These are phyloP conservation scores for Aspergillus proliferans DNA, from an alignment of 2,329 filamentous ascomycete genomes.

Conservation along the genomic window DNA sequence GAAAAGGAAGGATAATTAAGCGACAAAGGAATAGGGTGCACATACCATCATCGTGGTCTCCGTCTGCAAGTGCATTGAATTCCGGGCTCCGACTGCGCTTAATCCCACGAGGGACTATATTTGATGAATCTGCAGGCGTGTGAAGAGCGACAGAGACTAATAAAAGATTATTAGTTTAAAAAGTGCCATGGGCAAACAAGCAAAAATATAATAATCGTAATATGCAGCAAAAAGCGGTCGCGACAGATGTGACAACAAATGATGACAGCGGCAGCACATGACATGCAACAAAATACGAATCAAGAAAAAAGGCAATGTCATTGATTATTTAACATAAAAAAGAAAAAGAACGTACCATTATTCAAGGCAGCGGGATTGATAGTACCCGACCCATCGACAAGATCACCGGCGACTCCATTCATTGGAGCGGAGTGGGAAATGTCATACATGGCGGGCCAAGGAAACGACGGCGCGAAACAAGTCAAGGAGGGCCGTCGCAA, in stretches of 20 bases:
- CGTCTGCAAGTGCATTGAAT: slow-evolving; percentile 52
- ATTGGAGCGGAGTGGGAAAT: slow-evolving; percentile 51
- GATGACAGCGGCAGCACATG: neutral
- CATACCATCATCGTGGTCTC: slow-evolving; percentile 69
- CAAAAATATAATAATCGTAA: slow-evolving; percentile 5
- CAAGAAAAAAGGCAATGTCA: slow-evolving; percentile 44
- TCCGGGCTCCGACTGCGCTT: slow-evolving; percentile 77
- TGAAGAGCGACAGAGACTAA: slow-evolving; percentile 30
- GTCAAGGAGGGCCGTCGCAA: slow-evolving; percentile 21
- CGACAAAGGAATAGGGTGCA: slow-evolving; percentile 32
- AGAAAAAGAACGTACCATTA: slow-evolving; percentile 58
- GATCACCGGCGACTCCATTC: slow-evolving; percentile 52
- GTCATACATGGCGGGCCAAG: slow-evolving; percentile 41
- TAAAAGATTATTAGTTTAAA: slow-evolving; percentile 28
- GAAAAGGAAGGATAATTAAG: neutral
- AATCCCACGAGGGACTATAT: slow-evolving; percentile 58
- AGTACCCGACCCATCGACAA: slow-evolving; percentile 71
- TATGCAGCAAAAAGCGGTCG: neutral
- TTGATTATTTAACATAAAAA: slow-evolving; percentile 2
- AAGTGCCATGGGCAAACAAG: slow-evolving; percentile 18
- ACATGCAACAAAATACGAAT: slow-evolving; percentile 6
- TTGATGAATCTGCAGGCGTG: slow-evolving; percentile 38
- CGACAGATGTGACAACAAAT: neutral
- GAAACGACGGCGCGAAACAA: slow-evolving; percentile 16
- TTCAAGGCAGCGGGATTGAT: slow-evolving; percentile 87